Evolutionary conservation across 2,329 filamentous ascomycete species (phyloP).

Genomic region (Stagonosporopsis rhizophila): DNA sequence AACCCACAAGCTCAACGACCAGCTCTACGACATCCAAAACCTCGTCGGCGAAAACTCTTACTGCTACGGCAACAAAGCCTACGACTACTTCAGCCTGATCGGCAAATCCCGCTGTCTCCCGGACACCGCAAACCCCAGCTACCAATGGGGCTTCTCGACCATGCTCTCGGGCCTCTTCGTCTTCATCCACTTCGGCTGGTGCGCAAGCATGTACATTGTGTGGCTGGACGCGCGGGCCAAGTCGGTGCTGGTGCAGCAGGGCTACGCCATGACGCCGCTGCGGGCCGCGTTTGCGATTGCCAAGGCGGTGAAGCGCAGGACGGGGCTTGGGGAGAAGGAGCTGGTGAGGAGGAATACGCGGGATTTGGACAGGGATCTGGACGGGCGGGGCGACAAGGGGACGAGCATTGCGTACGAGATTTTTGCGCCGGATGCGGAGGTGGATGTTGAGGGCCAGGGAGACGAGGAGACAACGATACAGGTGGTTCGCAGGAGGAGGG

Average conservation of each 20-base stretch:
- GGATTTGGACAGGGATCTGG: slow-evolving; percentile 30
- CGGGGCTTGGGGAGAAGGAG: slow-evolving; percentile 27
- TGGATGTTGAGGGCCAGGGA: neutral
- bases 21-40: slow-evolving; percentile 22
- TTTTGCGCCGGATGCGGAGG: slow-evolving; percentile 18
- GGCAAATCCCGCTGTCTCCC: slow-evolving; percentile 36
- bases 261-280: slow-evolving; percentile 43
- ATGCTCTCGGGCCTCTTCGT: slow-evolving; percentile 42
- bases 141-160: slow-evolving; percentile 50
- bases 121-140: slow-evolving; percentile 34
- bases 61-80: slow-evolving; percentile 31
- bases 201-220: slow-evolving; percentile 42
- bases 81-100: slow-evolving; percentile 10
- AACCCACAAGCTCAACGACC: slow-evolving; percentile 18
- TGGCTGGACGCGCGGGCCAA: slow-evolving; percentile 46
- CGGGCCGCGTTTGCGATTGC: slow-evolving; percentile 40
- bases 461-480: neutral
- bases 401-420: slow-evolving; percentile 24
- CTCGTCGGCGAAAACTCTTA: slow-evolving; percentile 8
- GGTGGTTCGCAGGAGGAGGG: neutral
- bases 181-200: slow-evolving; percentile 43
- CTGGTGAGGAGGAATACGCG: slow-evolving; percentile 27
- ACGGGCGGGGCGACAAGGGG: slow-evolving; percentile 13
- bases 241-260: slow-evolving; percentile 32
- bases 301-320: slow-evolving; percentile 32